Evolutionary conservation across 2,329 filamentous ascomycete species (phyloP).

Genomic region (Zymoseptoria crescenta): DNA sequence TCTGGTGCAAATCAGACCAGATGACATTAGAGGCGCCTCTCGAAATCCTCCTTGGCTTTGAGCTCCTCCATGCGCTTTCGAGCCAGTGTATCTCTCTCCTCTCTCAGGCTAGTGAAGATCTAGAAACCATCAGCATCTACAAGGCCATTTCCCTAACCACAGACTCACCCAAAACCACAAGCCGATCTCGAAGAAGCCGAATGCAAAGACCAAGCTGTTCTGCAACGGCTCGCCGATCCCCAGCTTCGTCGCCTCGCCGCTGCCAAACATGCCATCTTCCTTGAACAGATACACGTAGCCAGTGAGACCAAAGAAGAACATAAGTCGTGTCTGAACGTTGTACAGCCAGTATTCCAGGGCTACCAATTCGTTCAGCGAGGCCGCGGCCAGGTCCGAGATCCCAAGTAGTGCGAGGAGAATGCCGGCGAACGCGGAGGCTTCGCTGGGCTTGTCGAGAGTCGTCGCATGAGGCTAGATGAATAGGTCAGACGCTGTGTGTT

Average conservation of each 20-base stretch:
- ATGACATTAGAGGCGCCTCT: conserved; percentile 1
- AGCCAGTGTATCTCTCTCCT: conserved; percentile 46
- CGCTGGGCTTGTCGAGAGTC: conserved; percentile 59
- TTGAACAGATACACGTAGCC: conserved; percentile 59
- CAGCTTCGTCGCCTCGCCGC: conserved; percentile 14
- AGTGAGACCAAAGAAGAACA: conserved; percentile 54
- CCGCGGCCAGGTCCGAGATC: conserved; percentile 40
- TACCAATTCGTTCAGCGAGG: conserved; percentile 37
- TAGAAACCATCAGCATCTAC: conserved; percentile 11
- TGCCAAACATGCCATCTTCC: conserved; percentile 41
- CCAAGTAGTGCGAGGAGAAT: conserved; percentile 60
- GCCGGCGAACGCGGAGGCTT: conserved; percentile 59
- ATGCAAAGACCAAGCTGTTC: conserved; percentile 78
- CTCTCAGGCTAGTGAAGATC: conserved; percentile 59
- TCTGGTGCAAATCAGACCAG: not conserved
- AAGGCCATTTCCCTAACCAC: not conserved
- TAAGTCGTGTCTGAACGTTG: conserved; percentile 56
- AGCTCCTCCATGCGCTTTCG: conserved; percentile 28
- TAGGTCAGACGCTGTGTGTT: not conserved
- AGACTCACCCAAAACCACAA: conserved; percentile 73
- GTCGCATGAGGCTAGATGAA: conserved; percentile 52
- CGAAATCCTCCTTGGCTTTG: conserved; percentile 30
- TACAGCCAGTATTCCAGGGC: conserved; percentile 42
- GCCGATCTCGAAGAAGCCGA: conserved; percentile 74
- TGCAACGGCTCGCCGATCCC: conserved; percentile 56